Evolutionary conservation across 2,329 filamentous ascomycete species (phyloP).

Genomic region (Volutella citrinella): DNA sequence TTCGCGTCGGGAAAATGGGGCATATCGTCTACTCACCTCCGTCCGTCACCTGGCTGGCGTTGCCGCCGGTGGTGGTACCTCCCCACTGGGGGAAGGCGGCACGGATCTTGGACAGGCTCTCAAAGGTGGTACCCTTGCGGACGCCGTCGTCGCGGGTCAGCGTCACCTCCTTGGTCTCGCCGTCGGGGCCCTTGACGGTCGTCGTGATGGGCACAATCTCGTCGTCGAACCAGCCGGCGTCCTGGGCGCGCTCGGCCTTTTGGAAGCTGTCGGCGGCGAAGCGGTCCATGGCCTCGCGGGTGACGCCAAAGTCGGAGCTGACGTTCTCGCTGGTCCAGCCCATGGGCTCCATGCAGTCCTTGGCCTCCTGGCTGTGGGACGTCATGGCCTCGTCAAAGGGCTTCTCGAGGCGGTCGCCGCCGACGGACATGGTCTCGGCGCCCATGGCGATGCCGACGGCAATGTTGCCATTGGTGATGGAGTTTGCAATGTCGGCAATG

Average conservation of each 20-base stretch:
- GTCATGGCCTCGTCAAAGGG: conserved; percentile 78
- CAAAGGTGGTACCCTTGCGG: conserved; percentile 82
- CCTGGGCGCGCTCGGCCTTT: conserved; percentile 85
- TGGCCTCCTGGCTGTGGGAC: conserved; percentile 67
- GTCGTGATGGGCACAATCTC: conserved; percentile 90
- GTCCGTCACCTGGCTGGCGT: conserved; percentile 92
- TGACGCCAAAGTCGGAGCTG: conserved; percentile 82
- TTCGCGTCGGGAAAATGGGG: not conserved
- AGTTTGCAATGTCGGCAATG: conserved; percentile 88
- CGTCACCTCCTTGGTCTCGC: conserved; percentile 72
- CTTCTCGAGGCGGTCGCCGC: conserved; percentile 65
- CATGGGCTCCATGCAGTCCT: conserved; percentile 92
- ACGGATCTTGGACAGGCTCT: conserved; percentile 78
- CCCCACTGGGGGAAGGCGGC: conserved; percentile 90
- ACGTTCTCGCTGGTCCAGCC: conserved; percentile 98
- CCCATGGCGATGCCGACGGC: conserved; percentile 85
- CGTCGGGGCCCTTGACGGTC: conserved; percentile 79
- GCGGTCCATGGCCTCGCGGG: conserved; percentile 75
- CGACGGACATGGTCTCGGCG: conserved; percentile 81
- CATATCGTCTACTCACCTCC: conserved; percentile 53
- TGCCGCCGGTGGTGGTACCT: conserved; percentile 82
- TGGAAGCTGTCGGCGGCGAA: conserved; percentile 87
- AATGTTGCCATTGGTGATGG: conserved; percentile 77
- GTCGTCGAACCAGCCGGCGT: conserved; percentile 85
- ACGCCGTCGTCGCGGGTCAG: conserved; percentile 88